Conservation (phyloP, 2,329 filamentous ascomycete species). For the Berkeleyomyces rouxiae region DNA sequence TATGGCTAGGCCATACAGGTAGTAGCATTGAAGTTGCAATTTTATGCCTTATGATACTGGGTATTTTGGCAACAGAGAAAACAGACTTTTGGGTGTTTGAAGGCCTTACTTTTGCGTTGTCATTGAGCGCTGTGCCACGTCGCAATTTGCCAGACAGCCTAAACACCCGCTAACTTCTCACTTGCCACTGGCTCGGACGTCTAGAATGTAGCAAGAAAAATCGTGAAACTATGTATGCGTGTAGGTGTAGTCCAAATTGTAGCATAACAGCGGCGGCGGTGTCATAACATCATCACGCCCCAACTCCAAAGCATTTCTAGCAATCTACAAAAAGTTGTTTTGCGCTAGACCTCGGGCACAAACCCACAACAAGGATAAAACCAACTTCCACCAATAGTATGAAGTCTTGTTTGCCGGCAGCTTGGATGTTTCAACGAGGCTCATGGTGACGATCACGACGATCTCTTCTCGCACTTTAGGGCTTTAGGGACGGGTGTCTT, state of each 20-base stretch:
- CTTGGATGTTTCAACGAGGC: neutral
- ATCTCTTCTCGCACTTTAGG: neutral
- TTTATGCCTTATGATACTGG: neutral
- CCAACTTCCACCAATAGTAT: neutral
- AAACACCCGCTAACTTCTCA: neutral
- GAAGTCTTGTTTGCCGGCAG: neutral
- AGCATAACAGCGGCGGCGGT: neutral
- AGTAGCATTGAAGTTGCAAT: neutral
- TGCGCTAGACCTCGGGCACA: neutral
- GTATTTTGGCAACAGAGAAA: neutral
- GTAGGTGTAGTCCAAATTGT: neutral
- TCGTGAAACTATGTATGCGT: no score
- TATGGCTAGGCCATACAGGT: no score
- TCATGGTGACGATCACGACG: neutral
- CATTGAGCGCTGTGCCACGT: neutral
- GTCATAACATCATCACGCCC: neutral
- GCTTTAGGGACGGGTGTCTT: no score
- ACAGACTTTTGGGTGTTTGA: neutral
- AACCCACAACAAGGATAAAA: neutral
- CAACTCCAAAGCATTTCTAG: neutral
- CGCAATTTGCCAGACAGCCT: neutral
- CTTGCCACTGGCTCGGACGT: neutral
- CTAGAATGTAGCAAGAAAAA: neutral
- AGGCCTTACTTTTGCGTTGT: neutral
- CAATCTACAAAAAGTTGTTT: neutral